Conservation (phyloP, 2,329 filamentous ascomycete genomes). For the Exserohilum turcica region DNA sequence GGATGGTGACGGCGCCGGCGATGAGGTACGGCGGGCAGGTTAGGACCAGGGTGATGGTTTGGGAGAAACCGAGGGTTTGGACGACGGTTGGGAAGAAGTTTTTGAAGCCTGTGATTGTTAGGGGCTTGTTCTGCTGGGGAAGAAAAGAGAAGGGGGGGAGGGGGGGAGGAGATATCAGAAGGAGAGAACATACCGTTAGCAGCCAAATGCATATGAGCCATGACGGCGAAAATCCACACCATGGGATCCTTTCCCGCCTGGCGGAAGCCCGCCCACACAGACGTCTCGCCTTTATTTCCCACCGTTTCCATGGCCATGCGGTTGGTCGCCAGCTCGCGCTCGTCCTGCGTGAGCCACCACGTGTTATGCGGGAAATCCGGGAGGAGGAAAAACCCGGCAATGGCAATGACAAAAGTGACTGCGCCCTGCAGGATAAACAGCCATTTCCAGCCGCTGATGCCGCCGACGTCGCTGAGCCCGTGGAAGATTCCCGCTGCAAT, state of each 20-base stretch:
- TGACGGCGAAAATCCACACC: slow-evolving; percentile 47
- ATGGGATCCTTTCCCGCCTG: slow-evolving; percentile 58
- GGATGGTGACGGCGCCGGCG: slow-evolving; percentile 38
- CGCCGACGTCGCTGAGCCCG: slow-evolving; percentile 28
- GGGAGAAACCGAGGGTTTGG: slow-evolving; percentile 56
- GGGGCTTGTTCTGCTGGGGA: background rate
- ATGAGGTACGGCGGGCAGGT: slow-evolving; percentile 46
- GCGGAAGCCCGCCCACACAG: slow-evolving; percentile 56
- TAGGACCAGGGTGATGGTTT: slow-evolving; percentile 57
- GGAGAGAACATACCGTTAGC: slow-evolving; percentile 37
- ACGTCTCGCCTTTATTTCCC: slow-evolving; percentile 52
- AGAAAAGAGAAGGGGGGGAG: background rate
- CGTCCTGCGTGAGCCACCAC: slow-evolving; percentile 53
- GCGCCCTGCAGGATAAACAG: slow-evolving; percentile 39
- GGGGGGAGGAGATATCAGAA: too few relatives aligned
- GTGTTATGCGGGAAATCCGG: slow-evolving; percentile 49
- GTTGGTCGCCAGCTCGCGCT: slow-evolving; percentile 48
- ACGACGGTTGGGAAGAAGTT: slow-evolving; percentile 57
- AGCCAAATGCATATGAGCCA: slow-evolving; percentile 38
- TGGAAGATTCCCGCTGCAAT: slow-evolving; percentile 47
- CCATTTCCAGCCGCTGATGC: slow-evolving; percentile 35
- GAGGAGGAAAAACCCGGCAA: slow-evolving; percentile 49
- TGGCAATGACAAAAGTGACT: slow-evolving; percentile 41
- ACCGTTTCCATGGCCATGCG: slow-evolving; percentile 56
- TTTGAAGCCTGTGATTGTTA: slow-evolving; percentile 43